These are phyloP conservation scores for Xylaria nigripes DNA, from an alignment of 495 filamentous ascomycete species.

Conservation along the genomic window DNA sequence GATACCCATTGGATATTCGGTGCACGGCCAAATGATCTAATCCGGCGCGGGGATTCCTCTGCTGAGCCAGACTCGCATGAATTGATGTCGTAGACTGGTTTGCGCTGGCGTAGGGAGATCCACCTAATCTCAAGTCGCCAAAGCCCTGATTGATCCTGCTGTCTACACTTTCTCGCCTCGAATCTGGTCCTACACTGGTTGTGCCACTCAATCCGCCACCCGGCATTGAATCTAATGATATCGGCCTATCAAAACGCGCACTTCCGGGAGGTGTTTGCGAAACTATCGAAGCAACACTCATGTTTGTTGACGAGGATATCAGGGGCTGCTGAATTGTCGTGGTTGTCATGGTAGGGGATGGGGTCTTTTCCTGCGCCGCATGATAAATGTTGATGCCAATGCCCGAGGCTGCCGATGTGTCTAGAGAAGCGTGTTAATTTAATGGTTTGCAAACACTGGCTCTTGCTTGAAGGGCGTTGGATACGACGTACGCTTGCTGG, in stretches of 20 bases:
- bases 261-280: slow-evolving; percentile 42
- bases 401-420: slow-evolving; percentile 44
- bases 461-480: slow-evolving; percentile 3
- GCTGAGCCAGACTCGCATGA: slow-evolving; percentile 42
- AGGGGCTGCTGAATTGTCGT: slow-evolving; percentile 37
- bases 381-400: slow-evolving; percentile 38
- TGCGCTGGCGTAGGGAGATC: slow-evolving; percentile 62
- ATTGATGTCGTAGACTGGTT: slow-evolving; percentile 74
- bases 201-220: slow-evolving; percentile 12
- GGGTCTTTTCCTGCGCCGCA: slow-evolving; percentile 44
- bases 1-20: slow-evolving; percentile 58
- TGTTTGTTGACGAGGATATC: slow-evolving; percentile 40
- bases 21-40: slow-evolving; percentile 37
- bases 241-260: slow-evolving; percentile 37
- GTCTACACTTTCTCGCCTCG: slow-evolving; percentile 70
- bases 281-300: slow-evolving; percentile 51
- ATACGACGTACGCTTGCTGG: slow-evolving; percentile 44
- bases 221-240: slow-evolving; percentile 35
- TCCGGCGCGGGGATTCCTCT: slow-evolving; percentile 41
- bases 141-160: slow-evolving; percentile 67
- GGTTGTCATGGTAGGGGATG: slow-evolving; percentile 38
- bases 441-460: not conserved
- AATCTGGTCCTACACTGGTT: slow-evolving; percentile 29
- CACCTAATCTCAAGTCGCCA: slow-evolving; percentile 57
- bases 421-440: slow-evolving; percentile 22